Base-by-base conservation (phyloP, 345 rosid genomes). In the Acer negundo region DNA sequence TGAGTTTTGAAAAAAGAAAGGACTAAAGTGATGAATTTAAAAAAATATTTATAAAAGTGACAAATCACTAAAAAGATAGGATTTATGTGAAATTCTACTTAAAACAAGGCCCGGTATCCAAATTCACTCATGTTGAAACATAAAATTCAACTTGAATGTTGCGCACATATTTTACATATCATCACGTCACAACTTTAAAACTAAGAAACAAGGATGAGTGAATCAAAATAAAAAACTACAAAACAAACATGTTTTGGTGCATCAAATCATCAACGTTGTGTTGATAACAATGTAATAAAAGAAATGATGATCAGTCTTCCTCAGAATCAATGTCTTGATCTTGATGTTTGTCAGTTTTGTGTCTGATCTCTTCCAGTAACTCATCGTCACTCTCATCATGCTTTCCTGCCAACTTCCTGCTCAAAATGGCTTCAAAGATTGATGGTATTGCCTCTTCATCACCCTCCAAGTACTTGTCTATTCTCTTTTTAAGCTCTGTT, bases 381-480 rank as follows among this genome's bases (percentile, higher is more conserved):
- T 87, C 89, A 26, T 74, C 80, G 47, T 89, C 92, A 59, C 90
- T 87, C 61, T 92, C 88, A 1, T 87, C 93, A 63, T 88, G 85
- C 73, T 85, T 81, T 44, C 94, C 94, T 0, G 92, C 81, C 81
- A 93, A 72, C 84, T 90, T 91, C 78, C 96, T 85, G 67, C 65
- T 85, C 84, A 89, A 78, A 67, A 93, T 85, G 38, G 82, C 91
- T 76, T 89, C 97, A 12, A 93, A 85, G 13, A 93, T 87, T 0
- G 81, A 77, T 0, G 96, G 97, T 4, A 93, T 67, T 7, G 88
- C 91, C 20, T 86, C 90, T 12, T 75, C 89, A 66, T 93, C 86
- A 13, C 89, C 94, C 31, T 86, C 92, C 44, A 82, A 71, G 68
- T 77, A 87, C 75, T 73, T 87, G 40, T 80, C 75, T 62, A 93